These are phyloP conservation scores for Cucurbita pepo DNA, from an alignment of 306 rosid genomes.

Conservation along the genomic window DNA sequence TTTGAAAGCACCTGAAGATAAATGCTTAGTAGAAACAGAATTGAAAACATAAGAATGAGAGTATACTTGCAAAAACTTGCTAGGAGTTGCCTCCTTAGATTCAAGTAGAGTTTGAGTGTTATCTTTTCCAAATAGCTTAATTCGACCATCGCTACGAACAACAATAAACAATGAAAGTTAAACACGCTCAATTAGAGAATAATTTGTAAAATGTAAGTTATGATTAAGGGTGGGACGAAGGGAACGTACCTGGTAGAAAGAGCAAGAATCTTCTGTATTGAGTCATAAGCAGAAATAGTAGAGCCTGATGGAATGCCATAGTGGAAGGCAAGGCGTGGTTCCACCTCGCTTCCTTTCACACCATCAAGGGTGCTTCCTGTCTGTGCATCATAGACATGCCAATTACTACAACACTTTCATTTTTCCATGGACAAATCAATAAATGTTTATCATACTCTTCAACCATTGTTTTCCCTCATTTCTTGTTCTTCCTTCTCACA, in stretches of 20 bases:
- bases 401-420: background rate
- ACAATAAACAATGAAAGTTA: background rate
- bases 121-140: constrained; percentile 61
- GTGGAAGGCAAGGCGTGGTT: constrained; percentile 44
- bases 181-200: background rate
- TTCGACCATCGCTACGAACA: constrained; percentile 53
- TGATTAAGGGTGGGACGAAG: constrained; percentile 7
- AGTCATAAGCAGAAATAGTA: constrained; percentile 44
- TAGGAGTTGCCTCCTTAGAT: constrained; percentile 37
- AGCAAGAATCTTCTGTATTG: constrained; percentile 54
- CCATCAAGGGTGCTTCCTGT: constrained; percentile 21
- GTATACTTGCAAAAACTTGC: constrained; percentile 66
- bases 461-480: background rate
- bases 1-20: background rate
- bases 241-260: constrained; percentile 54
- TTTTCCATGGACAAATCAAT: background rate
- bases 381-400: constrained; percentile 19
- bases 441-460: background rate
- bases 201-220: background rate
- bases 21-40: constrained; percentile 3
- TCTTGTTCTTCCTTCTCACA: background rate
- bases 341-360: constrained; percentile 38
- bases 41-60: background rate
- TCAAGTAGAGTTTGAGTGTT: constrained; percentile 63
- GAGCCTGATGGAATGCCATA: constrained; percentile 55